A percentile compares a stretch with the other conserved stretches of the same genome.
These are phyloP conservation scores for Apostasia shenzhenica DNA, from an alignment of 106 monocot genomes.

Conservation along the genomic window DNA sequence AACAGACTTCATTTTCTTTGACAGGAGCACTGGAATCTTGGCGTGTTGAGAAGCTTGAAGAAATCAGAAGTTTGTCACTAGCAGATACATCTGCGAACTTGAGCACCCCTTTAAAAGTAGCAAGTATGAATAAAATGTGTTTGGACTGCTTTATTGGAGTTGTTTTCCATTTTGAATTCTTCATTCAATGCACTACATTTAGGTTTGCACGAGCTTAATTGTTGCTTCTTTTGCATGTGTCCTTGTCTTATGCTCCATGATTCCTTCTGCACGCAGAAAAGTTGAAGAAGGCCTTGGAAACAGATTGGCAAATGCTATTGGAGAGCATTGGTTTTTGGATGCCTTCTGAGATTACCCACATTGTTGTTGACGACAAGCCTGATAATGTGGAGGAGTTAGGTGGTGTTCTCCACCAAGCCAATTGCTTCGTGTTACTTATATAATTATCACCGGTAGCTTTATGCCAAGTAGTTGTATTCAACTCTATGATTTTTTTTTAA, in stretches of 20 bases:
- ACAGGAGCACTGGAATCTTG: slow-evolving; percentile 72
- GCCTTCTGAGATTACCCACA: slow-evolving; percentile 51
- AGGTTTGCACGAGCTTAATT: background rate
- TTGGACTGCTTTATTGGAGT: slow-evolving; percentile 1
- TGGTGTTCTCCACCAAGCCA: slow-evolving; percentile 7
- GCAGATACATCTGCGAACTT: slow-evolving; percentile 25
- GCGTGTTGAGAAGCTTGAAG: slow-evolving; percentile 57
- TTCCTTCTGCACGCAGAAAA: slow-evolving; percentile 23
- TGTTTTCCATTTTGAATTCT: background rate
- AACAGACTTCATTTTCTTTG: background rate
- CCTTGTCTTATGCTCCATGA: background rate
- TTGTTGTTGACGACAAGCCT: slow-evolving; percentile 55
- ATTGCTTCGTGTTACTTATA: too few relatives aligned
- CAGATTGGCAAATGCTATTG: slow-evolving; percentile 50
- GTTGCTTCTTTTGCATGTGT: background rate
- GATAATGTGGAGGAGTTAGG: slow-evolving; percentile 59
- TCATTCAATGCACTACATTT: background rate
- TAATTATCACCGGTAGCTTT: background rate
- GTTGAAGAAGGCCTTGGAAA: slow-evolving; percentile 45
- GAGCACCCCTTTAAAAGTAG: slow-evolving; percentile 30
- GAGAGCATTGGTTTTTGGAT: slow-evolving; percentile 86
- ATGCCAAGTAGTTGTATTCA: background rate
- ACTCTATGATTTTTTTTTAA: background rate
- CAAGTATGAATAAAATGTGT: slow-evolving; percentile 32
- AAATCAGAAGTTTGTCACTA: slow-evolving; percentile 24